Conservation (phyloP, 108 stramenopile genomes). For the Discostella stelligeroides region DNA sequence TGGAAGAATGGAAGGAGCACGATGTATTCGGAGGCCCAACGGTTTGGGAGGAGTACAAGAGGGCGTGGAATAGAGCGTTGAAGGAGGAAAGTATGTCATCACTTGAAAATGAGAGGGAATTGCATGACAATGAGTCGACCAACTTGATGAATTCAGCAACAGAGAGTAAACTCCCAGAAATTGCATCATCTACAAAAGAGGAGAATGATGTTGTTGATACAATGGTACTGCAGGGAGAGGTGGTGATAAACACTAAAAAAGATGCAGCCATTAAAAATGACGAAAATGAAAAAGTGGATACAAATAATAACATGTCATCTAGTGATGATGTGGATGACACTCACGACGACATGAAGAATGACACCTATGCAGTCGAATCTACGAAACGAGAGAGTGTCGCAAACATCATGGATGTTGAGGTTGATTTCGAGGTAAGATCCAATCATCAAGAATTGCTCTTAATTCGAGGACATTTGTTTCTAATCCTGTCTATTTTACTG, state of each 20-base stretch:
- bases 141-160: not conserved
- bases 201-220: not conserved
- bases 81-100: not conserved
- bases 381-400: conserved; percentile 19
- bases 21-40: conserved; percentile 81
- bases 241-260: not conserved
- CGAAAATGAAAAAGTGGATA: not conserved
- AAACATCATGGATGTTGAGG: conserved; percentile 55
- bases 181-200: not conserved
- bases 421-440: conserved; percentile 62
- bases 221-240: not conserved
- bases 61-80: conserved; percentile 30
- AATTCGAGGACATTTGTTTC: not conserved
- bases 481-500: not conserved
- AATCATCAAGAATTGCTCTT: not conserved
- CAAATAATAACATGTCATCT: conserved; percentile 2
- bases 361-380: not conserved
- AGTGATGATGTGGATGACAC: not conserved
- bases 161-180: not conserved
- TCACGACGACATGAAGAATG: not conserved
- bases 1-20: conserved; percentile 59
- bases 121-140: not conserved
- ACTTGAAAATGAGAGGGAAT: conserved; percentile 1
- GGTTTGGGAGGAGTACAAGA: conserved; percentile 27
- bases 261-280: not conserved